Conservation (phyloP, 2,329 filamentous ascomycete species). For the Aspergillus texensis region DNA sequence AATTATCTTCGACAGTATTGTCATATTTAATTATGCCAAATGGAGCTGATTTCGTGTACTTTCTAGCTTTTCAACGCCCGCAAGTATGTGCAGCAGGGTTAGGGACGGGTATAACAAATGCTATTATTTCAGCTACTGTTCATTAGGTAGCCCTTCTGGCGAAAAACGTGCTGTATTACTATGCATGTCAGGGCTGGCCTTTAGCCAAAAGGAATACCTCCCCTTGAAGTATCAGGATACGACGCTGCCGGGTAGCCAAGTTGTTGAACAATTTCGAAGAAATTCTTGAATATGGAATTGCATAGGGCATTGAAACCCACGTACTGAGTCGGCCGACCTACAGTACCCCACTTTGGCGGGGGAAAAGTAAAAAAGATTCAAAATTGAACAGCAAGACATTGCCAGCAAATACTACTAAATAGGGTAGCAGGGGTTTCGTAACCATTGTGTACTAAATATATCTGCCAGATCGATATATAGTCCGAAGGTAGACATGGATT, state of each 20-base stretch:
- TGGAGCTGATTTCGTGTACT: background rate
- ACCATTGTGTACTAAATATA: background rate
- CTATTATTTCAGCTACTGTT: background rate
- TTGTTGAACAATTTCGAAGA: background rate
- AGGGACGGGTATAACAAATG: background rate
- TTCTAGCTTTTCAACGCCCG: background rate
- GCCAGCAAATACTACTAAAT: background rate
- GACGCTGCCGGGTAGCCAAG: background rate
- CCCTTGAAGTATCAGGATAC: background rate
- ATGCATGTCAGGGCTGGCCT: background rate
- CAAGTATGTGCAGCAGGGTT: background rate
- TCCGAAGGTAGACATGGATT: background rate
- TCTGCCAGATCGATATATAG: background rate
- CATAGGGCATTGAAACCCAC: background rate
- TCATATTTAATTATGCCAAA: background rate
- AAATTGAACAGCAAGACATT: background rate
- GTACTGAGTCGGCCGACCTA: background rate
- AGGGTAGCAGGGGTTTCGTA: background rate
- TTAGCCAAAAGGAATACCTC: background rate
- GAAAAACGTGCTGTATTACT: background rate
- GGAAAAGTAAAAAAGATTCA: background rate
- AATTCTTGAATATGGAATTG: background rate
- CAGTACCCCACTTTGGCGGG: background rate
- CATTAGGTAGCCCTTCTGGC: background rate
- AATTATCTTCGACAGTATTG: background rate